Evolutionary conservation across 2,329 filamentous ascomycete species (phyloP).

Genomic region (Epichloe gansuensis): DNA sequence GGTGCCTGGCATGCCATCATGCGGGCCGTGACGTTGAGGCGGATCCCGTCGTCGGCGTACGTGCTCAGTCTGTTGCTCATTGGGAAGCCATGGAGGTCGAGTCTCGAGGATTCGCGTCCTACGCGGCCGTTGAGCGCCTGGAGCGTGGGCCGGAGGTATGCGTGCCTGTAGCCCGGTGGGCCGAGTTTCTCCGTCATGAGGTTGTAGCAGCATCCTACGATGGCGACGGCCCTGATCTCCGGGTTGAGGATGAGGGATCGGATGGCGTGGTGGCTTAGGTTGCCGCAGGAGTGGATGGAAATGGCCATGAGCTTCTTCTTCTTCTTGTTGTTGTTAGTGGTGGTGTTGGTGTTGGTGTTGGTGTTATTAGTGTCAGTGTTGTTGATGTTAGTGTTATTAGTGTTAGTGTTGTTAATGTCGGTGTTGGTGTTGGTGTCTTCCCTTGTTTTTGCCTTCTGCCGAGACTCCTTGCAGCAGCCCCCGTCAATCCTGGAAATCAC

Average conservation of each 20-base stretch:
- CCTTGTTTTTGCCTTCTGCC: neutral
- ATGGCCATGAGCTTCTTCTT: slow-evolving; percentile 63
- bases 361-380: slow-evolving; percentile 1
- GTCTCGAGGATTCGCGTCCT: slow-evolving; percentile 52
- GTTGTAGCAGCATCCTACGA: slow-evolving; percentile 98
- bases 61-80: slow-evolving; percentile 63
- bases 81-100: slow-evolving; percentile 84
- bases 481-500: slow-evolving; percentile 47
- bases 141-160: slow-evolving; percentile 57
- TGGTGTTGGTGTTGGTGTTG: slow-evolving; percentile 1
- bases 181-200: slow-evolving; percentile 82
- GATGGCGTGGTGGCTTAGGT: slow-evolving; percentile 89
- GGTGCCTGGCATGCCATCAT: slow-evolving; percentile 99
- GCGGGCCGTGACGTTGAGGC: slow-evolving; percentile 87
- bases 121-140: slow-evolving; percentile 57
- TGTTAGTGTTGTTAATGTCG: no score
- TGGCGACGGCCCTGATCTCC: slow-evolving; percentile 75
- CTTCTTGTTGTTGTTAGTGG: slow-evolving; percentile 9
- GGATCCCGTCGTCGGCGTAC: slow-evolving; percentile 50
- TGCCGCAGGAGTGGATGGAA: slow-evolving; percentile 93
- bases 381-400: slow-evolving; percentile 16
- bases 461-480: slow-evolving; percentile 13
- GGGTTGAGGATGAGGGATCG: slow-evolving; percentile 76
- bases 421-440: slow-evolving; percentile 3
- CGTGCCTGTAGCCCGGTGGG: slow-evolving; percentile 74